These are phyloP conservation scores for Cladophialophora immunda DNA, from an alignment of 2,329 filamentous ascomycete genomes.

Conservation along the genomic window DNA sequence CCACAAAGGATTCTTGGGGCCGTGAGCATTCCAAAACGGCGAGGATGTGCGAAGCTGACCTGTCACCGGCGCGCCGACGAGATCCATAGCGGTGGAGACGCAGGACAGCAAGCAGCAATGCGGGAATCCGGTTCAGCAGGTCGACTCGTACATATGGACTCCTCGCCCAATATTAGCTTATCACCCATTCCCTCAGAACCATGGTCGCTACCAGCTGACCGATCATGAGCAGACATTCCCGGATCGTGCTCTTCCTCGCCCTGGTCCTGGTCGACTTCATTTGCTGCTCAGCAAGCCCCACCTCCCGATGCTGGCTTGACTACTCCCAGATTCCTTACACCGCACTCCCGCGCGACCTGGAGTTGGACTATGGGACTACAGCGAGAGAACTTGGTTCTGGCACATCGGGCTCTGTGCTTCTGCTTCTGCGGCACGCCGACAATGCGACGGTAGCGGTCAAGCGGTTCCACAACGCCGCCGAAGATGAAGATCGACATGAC, in stretches of 20 bases:
- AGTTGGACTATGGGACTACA: background rate
- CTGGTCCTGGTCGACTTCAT: background rate
- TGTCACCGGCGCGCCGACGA: background rate
- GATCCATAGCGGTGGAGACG: background rate
- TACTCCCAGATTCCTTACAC: slow-evolving; percentile 3
- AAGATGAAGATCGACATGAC: background rate
- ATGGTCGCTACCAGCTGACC: background rate
- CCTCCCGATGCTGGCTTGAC: slow-evolving; percentile 4
- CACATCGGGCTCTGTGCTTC: slow-evolving; percentile 4
- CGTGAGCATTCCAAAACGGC: background rate
- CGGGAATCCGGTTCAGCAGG: background rate
- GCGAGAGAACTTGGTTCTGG: slow-evolving; percentile 1
- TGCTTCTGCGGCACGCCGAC: slow-evolving; percentile 6
- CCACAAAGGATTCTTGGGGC: background rate
- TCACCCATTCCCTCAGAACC: background rate
- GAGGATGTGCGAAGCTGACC: background rate
- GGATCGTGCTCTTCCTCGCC: background rate
- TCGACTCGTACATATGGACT: background rate
- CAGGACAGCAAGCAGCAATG: background rate
- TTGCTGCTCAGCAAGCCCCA: background rate
- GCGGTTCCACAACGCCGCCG: background rate
- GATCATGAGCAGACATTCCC: background rate
- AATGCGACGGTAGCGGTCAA: slow-evolving; percentile 16
- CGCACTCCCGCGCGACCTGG: background rate
- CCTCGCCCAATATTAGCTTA: background rate